A percentile compares a stretch with the other conserved stretches of the same genome.
phyloP scores from a whole-genome alignment of 768 basidiomycete species.

The Phanerochaete carnosa region DNA sequence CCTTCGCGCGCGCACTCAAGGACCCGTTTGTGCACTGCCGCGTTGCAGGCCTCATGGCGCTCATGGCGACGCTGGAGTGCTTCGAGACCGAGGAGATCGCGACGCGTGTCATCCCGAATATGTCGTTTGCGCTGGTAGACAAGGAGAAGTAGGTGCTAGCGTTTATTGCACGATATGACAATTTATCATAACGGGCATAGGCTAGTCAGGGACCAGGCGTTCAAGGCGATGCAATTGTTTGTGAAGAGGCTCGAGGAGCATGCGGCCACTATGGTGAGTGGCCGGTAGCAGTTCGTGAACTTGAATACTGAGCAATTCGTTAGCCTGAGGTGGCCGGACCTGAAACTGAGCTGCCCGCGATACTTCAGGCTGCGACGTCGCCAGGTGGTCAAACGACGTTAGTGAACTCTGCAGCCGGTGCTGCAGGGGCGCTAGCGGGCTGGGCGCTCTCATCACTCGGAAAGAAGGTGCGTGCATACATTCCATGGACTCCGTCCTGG shows the following conservation, averaged over 20 bases:
- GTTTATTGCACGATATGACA: neutral
- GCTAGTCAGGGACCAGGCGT: conserved; percentile 92
- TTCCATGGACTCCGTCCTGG: neutral
- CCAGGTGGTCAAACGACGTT: conserved; percentile 42
- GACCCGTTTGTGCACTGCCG: conserved; percentile 91
- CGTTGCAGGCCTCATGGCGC: conserved; percentile 91
- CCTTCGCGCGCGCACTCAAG: conserved; percentile 85
- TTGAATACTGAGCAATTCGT: neutral
- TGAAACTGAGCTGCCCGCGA: conserved; percentile 17
- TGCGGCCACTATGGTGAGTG: conserved; percentile 75
- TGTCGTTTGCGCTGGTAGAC: conserved; percentile 79
- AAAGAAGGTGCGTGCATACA: conserved; percentile 55
- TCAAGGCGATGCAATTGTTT: conserved; percentile 88
- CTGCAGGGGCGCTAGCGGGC: conserved; percentile 87
- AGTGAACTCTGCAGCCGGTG: conserved; percentile 85
- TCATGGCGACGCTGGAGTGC: conserved; percentile 91
- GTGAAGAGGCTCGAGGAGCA: conserved; percentile 79
- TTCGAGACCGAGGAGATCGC: conserved; percentile 89
- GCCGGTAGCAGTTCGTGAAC: neutral
- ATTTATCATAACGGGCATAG: too few relatives aligned
- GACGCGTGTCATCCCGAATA: conserved; percentile 82
- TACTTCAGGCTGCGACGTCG: conserved; percentile 10
- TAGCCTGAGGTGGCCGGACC: conserved; percentile 55
- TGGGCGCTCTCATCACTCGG: conserved; percentile 94
- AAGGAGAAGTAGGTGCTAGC: conserved; percentile 75